Evolutionary conservation across 345 rosid species (phyloP).

Genomic region (Streptanthus diversifolius): DNA sequence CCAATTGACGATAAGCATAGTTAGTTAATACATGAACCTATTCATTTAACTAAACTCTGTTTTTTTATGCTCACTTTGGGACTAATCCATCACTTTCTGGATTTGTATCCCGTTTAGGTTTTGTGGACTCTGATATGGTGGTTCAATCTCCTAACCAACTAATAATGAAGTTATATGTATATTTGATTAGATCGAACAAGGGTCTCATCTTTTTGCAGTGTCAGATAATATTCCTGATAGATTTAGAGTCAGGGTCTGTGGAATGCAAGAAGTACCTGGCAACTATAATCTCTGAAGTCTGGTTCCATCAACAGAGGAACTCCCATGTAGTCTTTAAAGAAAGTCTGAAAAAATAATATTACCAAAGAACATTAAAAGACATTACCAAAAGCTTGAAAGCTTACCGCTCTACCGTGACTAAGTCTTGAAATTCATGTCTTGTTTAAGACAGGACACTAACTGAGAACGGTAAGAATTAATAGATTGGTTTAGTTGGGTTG

Average conservation of each 20-base stretch:
- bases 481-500: background rate
- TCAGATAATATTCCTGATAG: background rate
- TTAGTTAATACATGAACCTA: background rate
- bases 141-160: background rate
- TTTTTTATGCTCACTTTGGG: background rate
- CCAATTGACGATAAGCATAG: background rate
- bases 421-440: background rate
- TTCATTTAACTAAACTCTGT: background rate
- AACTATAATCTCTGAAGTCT: constrained; percentile 78
- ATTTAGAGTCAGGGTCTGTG: background rate
- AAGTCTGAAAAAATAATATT: constrained; percentile 42
- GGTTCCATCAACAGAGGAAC: constrained; percentile 88
- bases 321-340: constrained; percentile 83
- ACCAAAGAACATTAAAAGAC: background rate
- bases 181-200: background rate
- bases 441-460: background rate
- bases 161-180: background rate
- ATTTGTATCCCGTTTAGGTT: background rate
- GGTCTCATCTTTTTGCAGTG: background rate
- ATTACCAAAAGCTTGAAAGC: background rate
- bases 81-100: background rate
- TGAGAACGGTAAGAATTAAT: background rate
- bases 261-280: constrained; percentile 54
- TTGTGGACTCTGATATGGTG: background rate
- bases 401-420: background rate